phyloP scores from a whole-genome alignment of 192 early-diverging fungal genomes.

The Coemansia sp. region DNA sequence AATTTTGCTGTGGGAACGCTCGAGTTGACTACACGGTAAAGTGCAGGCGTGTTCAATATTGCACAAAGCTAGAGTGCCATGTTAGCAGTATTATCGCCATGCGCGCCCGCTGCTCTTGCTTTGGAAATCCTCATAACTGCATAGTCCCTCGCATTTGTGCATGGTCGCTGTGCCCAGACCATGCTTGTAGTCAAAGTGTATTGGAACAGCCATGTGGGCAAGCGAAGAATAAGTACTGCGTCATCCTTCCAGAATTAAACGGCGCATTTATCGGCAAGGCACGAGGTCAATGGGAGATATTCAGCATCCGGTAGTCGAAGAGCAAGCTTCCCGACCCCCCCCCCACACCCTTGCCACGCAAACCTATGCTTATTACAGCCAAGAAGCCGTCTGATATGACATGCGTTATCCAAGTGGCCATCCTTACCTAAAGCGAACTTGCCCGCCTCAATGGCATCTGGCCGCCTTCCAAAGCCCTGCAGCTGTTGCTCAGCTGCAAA shows the following conservation, averaged over 20 bases:
- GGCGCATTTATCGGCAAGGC: not conserved
- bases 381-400: too few relatives aligned
- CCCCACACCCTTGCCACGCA: too few relatives aligned
- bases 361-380: too few relatives aligned
- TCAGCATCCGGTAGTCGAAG: too few relatives aligned
- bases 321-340: too few relatives aligned
- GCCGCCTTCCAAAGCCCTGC: constrained; percentile 43
- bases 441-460: constrained; percentile 41
- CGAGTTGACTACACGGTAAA: constrained; percentile 29
- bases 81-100: not conserved
- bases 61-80: not conserved
- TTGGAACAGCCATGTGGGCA: not conserved
- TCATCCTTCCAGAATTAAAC: not conserved
- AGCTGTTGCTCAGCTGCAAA: constrained; percentile 38
- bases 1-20: constrained; percentile 45
- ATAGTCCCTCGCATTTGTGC: not conserved
- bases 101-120: not conserved
- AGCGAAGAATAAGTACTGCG: not conserved
- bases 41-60: not conserved
- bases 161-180: not conserved
- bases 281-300: too few relatives aligned
- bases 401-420: too few relatives aligned
- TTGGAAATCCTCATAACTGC: not conserved
- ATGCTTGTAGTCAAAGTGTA: not conserved
- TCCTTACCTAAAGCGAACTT: constrained; percentile 43